These are phyloP conservation scores for Lepidium africanum DNA, from an alignment of 345 rosid genomes.

Conservation along the genomic window DNA sequence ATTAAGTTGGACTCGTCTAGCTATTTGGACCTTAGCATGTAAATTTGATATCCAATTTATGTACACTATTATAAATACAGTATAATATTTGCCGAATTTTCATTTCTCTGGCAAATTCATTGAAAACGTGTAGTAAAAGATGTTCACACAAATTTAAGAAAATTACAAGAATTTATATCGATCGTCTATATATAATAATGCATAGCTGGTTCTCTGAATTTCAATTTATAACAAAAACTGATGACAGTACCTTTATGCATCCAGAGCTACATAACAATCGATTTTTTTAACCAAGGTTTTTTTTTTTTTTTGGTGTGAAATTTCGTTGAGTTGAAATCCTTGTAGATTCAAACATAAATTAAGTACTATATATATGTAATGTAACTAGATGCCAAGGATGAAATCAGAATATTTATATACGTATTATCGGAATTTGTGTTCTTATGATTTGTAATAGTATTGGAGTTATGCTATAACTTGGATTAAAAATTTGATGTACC, in stretches of 20 bases:
- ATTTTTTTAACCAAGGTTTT: too few species aligned
- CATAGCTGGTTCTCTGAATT: neutral
- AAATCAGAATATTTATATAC: too few species aligned
- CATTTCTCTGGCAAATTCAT: neutral
- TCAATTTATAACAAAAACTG: neutral
- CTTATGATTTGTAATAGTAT: too few species aligned
- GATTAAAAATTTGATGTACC: too few species aligned
- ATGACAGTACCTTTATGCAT: neutral
- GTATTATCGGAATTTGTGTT: too few species aligned
- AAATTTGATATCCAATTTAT: neutral
- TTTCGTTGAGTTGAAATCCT: too few species aligned
- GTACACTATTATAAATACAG: neutral
- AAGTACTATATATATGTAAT: too few species aligned
- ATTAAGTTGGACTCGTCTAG: neutral
- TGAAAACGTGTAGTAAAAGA: neutral
- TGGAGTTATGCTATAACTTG: too few species aligned
- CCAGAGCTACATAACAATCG: too few species aligned
- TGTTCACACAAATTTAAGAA: neutral
- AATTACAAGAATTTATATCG: neutral
- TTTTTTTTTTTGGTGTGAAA: too few species aligned
- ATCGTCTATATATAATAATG: neutral
- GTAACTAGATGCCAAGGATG: too few species aligned
- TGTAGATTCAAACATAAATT: too few species aligned
- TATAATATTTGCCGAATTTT: neutral
- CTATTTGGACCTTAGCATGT: neutral